Conservation (phyloP, 768 basidiomycete genomes). For the Dioszegia crocea region DNA sequence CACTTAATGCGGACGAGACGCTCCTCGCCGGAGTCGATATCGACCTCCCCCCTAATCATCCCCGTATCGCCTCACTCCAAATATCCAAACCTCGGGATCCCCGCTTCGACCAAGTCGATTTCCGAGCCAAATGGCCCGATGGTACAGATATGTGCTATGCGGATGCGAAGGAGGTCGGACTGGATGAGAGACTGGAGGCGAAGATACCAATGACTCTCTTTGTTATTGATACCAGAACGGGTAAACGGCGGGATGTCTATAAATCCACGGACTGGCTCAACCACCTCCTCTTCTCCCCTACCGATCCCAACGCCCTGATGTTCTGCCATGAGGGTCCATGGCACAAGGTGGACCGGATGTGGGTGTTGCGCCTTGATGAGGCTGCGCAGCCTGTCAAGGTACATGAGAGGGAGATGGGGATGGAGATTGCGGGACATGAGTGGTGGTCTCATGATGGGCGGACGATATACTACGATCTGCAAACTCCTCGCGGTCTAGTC, state of each 20-base stretch:
- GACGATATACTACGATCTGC: conserved; percentile 25
- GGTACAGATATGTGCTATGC: conserved; percentile 24
- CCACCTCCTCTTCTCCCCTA: conserved; percentile 25
- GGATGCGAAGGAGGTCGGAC: conserved; percentile 22
- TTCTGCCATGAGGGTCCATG: conserved; percentile 28
- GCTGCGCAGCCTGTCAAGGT: conserved; percentile 5
- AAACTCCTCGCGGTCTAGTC: conserved; percentile 23
- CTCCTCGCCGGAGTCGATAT: conserved; percentile 17
- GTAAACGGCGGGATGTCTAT: conserved; percentile 17
- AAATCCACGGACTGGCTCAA: conserved; percentile 25
- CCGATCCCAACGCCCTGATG: conserved; percentile 20
- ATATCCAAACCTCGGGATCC: conserved; percentile 12
- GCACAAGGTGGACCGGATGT: conserved; percentile 25
- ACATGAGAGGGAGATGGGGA: conserved; percentile 22
- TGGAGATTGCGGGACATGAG: conserved; percentile 31
- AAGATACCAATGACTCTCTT: conserved; percentile 18
- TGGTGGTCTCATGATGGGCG: conserved; percentile 20
- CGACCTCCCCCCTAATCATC: conserved; percentile 5
- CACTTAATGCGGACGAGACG: conserved; percentile 24
- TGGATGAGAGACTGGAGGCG: conserved; percentile 20
- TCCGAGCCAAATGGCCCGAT: conserved; percentile 21
- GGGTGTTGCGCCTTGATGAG: conserved; percentile 15
- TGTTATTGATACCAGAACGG: conserved; percentile 13
- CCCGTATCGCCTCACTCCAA: not conserved
- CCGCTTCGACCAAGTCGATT: conserved; percentile 17